Base-by-base conservation (phyloP, 2,329 filamentous ascomycete genomes). In the Alternaria hordeiaustralica region DNA sequence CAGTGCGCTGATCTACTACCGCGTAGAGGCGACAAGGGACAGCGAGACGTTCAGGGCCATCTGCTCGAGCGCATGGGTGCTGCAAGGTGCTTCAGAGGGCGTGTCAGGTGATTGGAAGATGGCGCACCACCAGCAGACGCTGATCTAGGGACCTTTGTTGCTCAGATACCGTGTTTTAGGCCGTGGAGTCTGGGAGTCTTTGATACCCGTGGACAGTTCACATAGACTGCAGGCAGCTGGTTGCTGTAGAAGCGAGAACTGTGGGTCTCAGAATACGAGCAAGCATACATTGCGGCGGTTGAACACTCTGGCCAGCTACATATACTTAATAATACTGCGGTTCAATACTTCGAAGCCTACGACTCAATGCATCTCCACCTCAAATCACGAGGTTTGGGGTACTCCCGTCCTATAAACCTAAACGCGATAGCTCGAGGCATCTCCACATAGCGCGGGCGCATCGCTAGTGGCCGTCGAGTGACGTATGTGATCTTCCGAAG, bases 61-160 rank as follows among this genome's bases (percentile, higher is more conserved):
- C 15, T 75, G 73, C 59, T 74, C 70, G 10, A 76, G 74, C 60
- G 68, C 60, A 6, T 76, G 72, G 74, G 66, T 72, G 36, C 50
- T 70, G 36, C 65, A 76, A 20, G 70, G 61, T 5, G 41, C 43
- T n/a, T 50, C n/a, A 18, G 51, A 66, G 20, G 58, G 63, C 18
- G 51, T 47, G 13, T 61, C 64, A n/a, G 62, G 57, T 28, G 66
- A 55, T 10, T 75, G 73, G 71, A 76, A 70, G 64, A 75, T 75
- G 73, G 70, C 67, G 15, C 71, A 70, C 53, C 72, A 76, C 45
- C 74, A 75, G 65, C 72, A 76, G 65, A 76, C 74, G 6, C 53
- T 74, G 41, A 72, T 75, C 13, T 75, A 55, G 33, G 11, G 23
- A 25, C 28, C 33, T 6, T 4, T 12, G 6, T 20, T 13, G 28